phyloP scores from a whole-genome alignment of 164 flowering plant species.

The Macadamia integrifolia region DNA sequence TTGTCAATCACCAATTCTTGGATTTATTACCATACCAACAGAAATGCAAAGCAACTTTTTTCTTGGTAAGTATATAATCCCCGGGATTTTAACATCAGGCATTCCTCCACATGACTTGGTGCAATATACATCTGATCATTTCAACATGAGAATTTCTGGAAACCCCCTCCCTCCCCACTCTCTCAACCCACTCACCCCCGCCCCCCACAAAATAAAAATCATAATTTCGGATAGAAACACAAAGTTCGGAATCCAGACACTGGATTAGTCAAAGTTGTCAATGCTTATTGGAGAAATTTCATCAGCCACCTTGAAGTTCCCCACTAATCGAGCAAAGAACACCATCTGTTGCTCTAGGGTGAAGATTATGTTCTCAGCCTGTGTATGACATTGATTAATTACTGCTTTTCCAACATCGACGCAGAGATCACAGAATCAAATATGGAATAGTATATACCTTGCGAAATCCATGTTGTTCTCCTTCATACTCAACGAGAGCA shows the following conservation, averaged over 20 bases:
- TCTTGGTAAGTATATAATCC: no score
- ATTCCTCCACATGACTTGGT: background rate
- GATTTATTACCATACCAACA: no score
- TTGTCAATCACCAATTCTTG: no score
- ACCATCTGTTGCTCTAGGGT: conserved; percentile 94
- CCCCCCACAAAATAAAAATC: no score
- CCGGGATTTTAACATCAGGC: no score
- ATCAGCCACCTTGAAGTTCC: conserved; percentile 77
- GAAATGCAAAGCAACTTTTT: no score
- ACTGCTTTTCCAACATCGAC: background rate
- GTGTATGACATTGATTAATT: conserved; percentile 10
- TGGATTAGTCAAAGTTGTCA: conserved; percentile 67
- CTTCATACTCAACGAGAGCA: conserved; percentile 91
- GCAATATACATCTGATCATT: background rate
- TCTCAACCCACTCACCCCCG: no score
- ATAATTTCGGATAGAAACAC: no score
- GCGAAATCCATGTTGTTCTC: conserved; percentile 94
- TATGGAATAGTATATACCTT: conserved; percentile 47
- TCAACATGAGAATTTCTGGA: background rate
- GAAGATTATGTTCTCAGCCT: conserved; percentile 94
- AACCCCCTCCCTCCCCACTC: background rate
- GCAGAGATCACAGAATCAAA: background rate
- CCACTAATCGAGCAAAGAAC: conserved; percentile 88
- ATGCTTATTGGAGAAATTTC: conserved; percentile 66
- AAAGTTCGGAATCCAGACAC: background rate